Evolutionary conservation across 148 eudicot genomes (phyloP), one percentile per base, ranked within the genome.

Genomic region (Suaeda aralocaspica): DNA sequence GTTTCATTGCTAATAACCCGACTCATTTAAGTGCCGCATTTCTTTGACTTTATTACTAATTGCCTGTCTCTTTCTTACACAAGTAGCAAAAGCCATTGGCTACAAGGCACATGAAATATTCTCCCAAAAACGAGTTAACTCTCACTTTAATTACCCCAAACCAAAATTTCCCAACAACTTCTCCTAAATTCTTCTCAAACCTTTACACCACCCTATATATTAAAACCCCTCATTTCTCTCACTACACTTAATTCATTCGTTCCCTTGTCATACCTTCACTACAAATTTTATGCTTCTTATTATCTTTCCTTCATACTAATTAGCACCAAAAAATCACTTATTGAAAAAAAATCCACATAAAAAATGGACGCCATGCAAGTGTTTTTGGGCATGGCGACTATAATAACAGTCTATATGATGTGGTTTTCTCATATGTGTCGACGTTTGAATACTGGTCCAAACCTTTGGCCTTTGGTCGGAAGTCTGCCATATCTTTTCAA

Each of bases 401-500:
- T 83, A 33, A 55, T 78, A 0, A 67, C 86, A 18, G 86, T 84
- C 30, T 92, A 92, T 58, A 69, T 92, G 74, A 24, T 92, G 1
- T 92, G 95, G 95, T 92, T 92, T 78, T 76, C 74, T 50, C 85
- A 69, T 30, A 72, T 92, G 0, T 75, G 83, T 7, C 65, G 76
- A 1, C 81, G 78, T 5, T 77, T 89, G 1, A 72, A 68, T 26
- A 41, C 33, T 10, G 95, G 95, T 10, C 97, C 97, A 1, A 82
- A 73, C 51, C 80, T 85, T 12, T 86, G 81, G 84, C 97, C 97
- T 1, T 3, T 92, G 0, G 77, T 92, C 31, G 97, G 97, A 4
- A 84, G 89, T 65, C 81, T 92, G 18, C 97, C 97, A 0, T 48
- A 68, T 51, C 72, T 86, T 29, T 79, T 84, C 79, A 64, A 79